Conservation (phyloP, 2,329 filamentous ascomycete genomes). For the Camillea tinctor region DNA sequence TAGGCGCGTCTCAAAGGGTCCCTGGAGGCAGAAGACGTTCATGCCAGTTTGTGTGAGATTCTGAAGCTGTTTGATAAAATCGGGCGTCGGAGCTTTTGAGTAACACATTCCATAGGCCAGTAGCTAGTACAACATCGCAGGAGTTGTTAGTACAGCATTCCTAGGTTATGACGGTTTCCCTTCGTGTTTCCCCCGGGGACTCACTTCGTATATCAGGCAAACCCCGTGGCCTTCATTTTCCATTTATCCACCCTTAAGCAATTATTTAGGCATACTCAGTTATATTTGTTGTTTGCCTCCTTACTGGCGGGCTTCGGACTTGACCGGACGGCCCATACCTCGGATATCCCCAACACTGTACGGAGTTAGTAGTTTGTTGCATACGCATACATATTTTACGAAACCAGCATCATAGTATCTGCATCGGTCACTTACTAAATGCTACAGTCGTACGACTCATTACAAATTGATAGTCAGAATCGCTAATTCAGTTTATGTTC, state of each 20-base stretch:
- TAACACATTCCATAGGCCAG: background rate
- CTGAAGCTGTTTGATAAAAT: background rate
- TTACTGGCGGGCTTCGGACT: constrained; percentile 18
- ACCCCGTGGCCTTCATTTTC: constrained; percentile 1
- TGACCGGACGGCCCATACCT: constrained; percentile 16
- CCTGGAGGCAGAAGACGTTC: background rate
- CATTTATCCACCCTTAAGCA: constrained; percentile 15
- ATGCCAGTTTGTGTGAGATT: background rate
- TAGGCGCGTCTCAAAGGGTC: background rate
- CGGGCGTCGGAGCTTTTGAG: background rate
- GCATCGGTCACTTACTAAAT: background rate
- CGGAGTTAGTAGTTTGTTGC: background rate
- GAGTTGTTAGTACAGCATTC: background rate
- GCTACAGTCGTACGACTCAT: background rate
- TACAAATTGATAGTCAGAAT: background rate
- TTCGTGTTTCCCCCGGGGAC: background rate
- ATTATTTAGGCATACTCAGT: constrained; percentile 9
- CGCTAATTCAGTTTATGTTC: background rate
- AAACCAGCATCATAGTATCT: background rate
- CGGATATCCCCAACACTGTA: constrained; percentile 19
- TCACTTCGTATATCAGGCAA: background rate
- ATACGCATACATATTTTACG: background rate
- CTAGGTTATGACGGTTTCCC: background rate
- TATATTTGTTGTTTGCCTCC: background rate
- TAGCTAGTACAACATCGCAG: background rate